A percentile compares a stretch with the other conserved stretches of the same genome.
phyloP scores from a whole-genome alignment of 768 basidiomycete species.

The Chalciporus sphaerocephalus region DNA sequence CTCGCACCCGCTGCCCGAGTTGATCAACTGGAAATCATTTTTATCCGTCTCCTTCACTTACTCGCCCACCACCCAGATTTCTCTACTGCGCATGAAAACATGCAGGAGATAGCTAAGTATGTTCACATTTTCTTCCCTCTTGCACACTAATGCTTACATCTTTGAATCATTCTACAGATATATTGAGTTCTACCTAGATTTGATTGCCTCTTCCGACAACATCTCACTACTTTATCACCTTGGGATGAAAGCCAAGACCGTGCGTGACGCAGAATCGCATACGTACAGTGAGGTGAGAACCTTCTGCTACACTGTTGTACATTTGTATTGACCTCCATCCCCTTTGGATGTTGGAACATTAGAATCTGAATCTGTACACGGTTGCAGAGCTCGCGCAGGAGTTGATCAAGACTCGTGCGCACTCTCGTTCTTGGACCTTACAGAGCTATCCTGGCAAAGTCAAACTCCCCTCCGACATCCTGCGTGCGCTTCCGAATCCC shows the following conservation, averaged over 20 bases:
- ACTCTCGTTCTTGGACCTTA: constrained; percentile 67
- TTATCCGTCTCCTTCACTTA: constrained; percentile 81
- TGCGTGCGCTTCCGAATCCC: constrained; percentile 61
- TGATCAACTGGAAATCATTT: constrained; percentile 72
- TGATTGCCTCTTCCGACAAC: constrained; percentile 75
- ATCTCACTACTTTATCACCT: constrained; percentile 80
- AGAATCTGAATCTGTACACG: too few relatives aligned
- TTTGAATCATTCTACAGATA: constrained; percentile 51
- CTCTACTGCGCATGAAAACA: constrained; percentile 55
- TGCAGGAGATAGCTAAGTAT: constrained; percentile 79
- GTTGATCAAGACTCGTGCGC: constrained; percentile 66
- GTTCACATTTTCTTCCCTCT: constrained; percentile 18
- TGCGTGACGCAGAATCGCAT: constrained; percentile 71
- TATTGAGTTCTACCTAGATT: constrained; percentile 81
- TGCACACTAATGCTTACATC: background rate
- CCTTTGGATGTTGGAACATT: constrained; percentile 50
- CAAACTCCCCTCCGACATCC: constrained; percentile 76
- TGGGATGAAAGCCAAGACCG: constrained; percentile 79
- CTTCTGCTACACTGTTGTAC: background rate
- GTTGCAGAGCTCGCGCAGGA: constrained; percentile 87
- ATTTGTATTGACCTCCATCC: background rate
- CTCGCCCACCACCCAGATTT: constrained; percentile 97
- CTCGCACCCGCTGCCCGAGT: constrained; percentile 51
- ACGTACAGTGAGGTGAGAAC: constrained; percentile 60
- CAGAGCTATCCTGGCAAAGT: constrained; percentile 78